phyloP scores from a whole-genome alignment of 176 grass and related monocot species.

The Themeda triandra region DNA sequence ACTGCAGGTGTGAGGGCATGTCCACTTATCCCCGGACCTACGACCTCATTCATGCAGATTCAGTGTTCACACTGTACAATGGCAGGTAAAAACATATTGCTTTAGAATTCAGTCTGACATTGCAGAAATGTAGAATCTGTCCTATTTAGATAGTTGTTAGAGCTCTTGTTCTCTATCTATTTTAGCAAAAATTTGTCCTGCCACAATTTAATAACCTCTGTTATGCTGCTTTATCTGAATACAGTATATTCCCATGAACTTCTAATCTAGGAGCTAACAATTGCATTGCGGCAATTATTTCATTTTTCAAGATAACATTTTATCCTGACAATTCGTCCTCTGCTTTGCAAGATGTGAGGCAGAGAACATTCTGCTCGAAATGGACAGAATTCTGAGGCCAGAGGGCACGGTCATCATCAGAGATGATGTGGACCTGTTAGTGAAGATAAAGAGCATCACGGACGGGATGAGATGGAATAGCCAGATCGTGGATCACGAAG shows the following conservation, averaged over 20 bases:
- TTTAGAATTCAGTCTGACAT: neutral
- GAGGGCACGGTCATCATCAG: constrained; percentile 85
- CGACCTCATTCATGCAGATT: constrained; percentile 83
- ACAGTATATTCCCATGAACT: neutral
- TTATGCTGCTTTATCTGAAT: neutral
- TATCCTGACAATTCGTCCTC: neutral
- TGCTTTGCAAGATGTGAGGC: constrained; percentile 58
- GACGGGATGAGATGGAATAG: constrained; percentile 94
- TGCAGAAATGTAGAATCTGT: neutral
- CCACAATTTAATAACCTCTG: neutral
- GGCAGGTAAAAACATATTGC: constrained; percentile 50
- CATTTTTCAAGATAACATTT: neutral
- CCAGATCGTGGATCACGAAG: constrained; percentile 90
- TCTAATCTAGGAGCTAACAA: neutral
- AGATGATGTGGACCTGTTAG: constrained; percentile 79
- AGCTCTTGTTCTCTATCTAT: neutral
- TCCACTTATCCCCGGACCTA: constrained; percentile 96
- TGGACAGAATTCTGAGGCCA: constrained; percentile 90
- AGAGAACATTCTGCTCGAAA: constrained; percentile 81
- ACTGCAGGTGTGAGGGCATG: constrained; percentile 88
- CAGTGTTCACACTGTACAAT: constrained; percentile 73
- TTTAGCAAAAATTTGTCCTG: neutral
- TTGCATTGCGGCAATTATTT: neutral
- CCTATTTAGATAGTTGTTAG: neutral
- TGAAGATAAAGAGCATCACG: constrained; percentile 77